phyloP scores from a whole-genome alignment of 768 basidiomycete species.

The Mycena maculata region DNA sequence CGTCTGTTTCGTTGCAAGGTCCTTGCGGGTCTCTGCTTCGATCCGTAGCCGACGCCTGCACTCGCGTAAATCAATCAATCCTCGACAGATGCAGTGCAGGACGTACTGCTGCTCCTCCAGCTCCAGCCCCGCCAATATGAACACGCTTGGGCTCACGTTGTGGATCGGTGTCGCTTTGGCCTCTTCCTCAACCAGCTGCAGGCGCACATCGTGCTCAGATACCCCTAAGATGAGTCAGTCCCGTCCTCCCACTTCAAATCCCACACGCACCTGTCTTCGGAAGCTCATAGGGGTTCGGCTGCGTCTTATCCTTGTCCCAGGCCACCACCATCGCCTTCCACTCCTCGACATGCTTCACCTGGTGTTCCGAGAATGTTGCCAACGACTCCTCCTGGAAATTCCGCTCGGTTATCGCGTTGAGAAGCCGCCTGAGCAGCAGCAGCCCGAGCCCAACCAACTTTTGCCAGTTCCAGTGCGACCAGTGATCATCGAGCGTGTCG shows the following conservation, averaged over 20 bases:
- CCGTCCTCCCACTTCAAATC: too few species aligned
- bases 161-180: not conserved
- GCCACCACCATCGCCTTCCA: not conserved
- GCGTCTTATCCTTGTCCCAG: not conserved
- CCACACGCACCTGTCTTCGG: not conserved
- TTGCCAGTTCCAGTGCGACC: not conserved
- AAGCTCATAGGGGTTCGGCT: constrained; percentile 13
- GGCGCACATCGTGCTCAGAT: too few species aligned
- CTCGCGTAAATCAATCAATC: too few species aligned
- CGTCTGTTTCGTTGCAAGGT: not conserved
- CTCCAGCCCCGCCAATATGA: constrained; percentile 15
- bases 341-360: not conserved
- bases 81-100: too few species aligned
- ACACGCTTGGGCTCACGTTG: constrained; percentile 1
- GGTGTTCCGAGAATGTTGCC: not conserved
- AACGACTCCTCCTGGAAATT: too few species aligned
- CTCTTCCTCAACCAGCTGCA: not conserved
- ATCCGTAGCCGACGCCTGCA: constrained; percentile 1
- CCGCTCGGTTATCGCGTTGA: too few species aligned
- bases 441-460: too few species aligned
- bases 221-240: too few species aligned
- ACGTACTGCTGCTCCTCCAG: constrained; percentile 21
- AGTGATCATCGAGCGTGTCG: too few species aligned
- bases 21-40: not conserved
- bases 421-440: too few species aligned